These are phyloP conservation scores for Fraxinus greggii DNA, from an alignment of 305 asterid species.

Conservation along the genomic window DNA sequence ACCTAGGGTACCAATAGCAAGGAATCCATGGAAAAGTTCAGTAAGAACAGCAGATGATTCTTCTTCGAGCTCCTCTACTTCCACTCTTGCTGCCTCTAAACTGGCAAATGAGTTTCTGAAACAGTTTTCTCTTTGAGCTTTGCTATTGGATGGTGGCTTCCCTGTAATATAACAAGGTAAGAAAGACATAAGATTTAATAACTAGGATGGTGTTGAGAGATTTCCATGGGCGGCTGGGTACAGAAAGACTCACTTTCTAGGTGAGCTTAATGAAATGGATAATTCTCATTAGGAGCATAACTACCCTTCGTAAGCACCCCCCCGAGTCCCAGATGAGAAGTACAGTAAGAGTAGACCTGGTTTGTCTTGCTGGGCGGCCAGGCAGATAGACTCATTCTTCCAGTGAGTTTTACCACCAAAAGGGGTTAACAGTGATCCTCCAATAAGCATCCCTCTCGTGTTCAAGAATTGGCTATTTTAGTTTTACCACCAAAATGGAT, in stretches of 20 bases:
- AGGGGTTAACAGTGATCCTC: not conserved
- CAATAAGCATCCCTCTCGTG: not conserved
- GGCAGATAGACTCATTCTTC: not conserved
- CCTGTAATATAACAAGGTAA: slow-evolving; percentile 31
- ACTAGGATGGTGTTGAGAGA: not conserved
- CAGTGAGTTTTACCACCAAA: not conserved
- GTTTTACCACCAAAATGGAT: not conserved
- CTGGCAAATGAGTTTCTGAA: slow-evolving; percentile 64
- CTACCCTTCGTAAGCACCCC: not conserved
- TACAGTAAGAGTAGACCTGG: not conserved
- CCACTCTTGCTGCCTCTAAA: slow-evolving; percentile 53
- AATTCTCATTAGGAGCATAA: slow-evolving; percentile 22
- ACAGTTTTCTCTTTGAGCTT: slow-evolving; percentile 53
- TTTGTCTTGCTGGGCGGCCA: not conserved
- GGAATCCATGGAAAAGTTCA: slow-evolving; percentile 88
- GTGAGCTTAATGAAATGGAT: slow-evolving; percentile 43
- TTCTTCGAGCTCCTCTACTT: slow-evolving; percentile 56
- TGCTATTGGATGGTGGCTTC: slow-evolving; percentile 37
- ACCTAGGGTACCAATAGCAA: slow-evolving; percentile 91
- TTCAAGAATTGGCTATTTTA: not conserved
- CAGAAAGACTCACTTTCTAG: not conserved
- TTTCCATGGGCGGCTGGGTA: not conserved
- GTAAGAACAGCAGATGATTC: slow-evolving; percentile 53
- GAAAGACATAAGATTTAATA: not conserved
- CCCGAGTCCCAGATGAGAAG: not conserved